Base-by-base conservation (phyloP, 352 stramenopile species). In the Achlya hypogyna region DNA sequence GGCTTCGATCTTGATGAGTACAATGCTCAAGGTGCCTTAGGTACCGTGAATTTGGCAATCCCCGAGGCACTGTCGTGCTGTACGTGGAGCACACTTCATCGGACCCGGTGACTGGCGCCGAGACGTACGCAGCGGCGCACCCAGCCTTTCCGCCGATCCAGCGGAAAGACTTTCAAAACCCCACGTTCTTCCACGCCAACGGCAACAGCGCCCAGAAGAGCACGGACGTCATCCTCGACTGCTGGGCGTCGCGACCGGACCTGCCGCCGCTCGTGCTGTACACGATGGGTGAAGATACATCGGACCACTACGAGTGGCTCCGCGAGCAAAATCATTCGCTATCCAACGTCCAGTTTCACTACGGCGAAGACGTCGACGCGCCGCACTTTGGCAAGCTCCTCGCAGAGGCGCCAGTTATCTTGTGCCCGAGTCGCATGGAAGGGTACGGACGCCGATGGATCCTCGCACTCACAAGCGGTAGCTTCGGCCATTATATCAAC, bases 401-500 rank as follows among this genome's bases (percentile, higher is more conserved):
- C n/a, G 32, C 35, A 4, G 34, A 64, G 9, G 18, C 29, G 40
- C 32, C 32, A 1, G 35, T 32, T 4, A 51, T 64, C 38, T 52
- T 64, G 35, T 64, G 54, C 35, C 54, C 54, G 22, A 64, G 54
- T 20, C 1, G 18, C 5, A 64, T 64, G 54, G 54, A 64, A 47
- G 54, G 54, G n/a, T n/a, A n/a, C n/a, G n/a, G n/a, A n/a, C n/a
- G n/a, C n/a, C n/a, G n/a, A n/a, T n/a, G n/a, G n/a, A n/a, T n/a
- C n/a, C n/a, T n/a, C n/a, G n/a, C n/a, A n/a, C n/a, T n/a, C n/a
- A n/a, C n/a, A n/a, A n/a, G n/a, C n/a, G n/a, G n/a, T n/a, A n/a
- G n/a, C 28, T 85, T 84, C 63, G 78, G 78, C 25, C 77, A 87
- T 62, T 85, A 85, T 63, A 80, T 87, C 49, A 87, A 87, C 56